Percentiles rank a stretch among this genome's conserved stretches.
Evolutionary conservation across 2,329 filamentous ascomycete species (phyloP).

Genomic region (Periconia sp.): DNA sequence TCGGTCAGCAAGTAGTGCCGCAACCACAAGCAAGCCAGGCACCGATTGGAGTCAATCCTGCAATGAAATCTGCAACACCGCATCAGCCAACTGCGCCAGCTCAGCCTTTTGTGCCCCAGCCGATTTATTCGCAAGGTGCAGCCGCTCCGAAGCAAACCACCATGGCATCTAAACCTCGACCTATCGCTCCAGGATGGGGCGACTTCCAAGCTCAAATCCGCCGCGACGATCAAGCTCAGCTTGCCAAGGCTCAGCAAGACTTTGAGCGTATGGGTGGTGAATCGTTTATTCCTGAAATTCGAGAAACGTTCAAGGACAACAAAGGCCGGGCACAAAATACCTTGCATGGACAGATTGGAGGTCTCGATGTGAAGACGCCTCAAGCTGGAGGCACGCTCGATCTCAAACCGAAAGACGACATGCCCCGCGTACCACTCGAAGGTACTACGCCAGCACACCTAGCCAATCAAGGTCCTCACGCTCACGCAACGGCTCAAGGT

Average conservation of each 20-base stretch:
- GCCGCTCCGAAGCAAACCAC: constrained; percentile 16
- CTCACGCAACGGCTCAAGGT: constrained; percentile 27
- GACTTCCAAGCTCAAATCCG: constrained; percentile 34
- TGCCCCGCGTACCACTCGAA: constrained; percentile 23
- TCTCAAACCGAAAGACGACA: constrained; percentile 32
- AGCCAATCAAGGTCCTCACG: constrained; percentile 20
- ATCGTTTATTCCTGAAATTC: constrained; percentile 34
- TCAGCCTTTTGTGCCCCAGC: constrained; percentile 18
- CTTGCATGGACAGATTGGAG: constrained; percentile 27
- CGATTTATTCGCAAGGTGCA: constrained; percentile 23
- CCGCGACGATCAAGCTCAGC: constrained; percentile 29
- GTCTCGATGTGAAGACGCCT: constrained; percentile 17
- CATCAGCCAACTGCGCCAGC: constrained; percentile 20
- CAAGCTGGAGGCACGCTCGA: constrained; percentile 13
- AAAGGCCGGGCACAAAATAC: constrained; percentile 33
- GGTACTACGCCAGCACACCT: constrained; percentile 23
- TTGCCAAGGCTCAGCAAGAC: constrained; percentile 28
- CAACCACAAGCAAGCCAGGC: constrained; percentile 26
- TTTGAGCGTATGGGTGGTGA: constrained; percentile 30
- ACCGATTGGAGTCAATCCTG: constrained; percentile 24
- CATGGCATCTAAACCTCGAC: constrained; percentile 21
- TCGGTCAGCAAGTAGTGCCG: constrained; percentile 43
- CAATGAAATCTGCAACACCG: constrained; percentile 17
- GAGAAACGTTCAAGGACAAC: constrained; percentile 35
- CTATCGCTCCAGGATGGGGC: constrained; percentile 36